These are phyloP conservation scores for Eimeria tenella DNA, from an alignment of 169 alveolate species.

Conservation along the genomic window DNA sequence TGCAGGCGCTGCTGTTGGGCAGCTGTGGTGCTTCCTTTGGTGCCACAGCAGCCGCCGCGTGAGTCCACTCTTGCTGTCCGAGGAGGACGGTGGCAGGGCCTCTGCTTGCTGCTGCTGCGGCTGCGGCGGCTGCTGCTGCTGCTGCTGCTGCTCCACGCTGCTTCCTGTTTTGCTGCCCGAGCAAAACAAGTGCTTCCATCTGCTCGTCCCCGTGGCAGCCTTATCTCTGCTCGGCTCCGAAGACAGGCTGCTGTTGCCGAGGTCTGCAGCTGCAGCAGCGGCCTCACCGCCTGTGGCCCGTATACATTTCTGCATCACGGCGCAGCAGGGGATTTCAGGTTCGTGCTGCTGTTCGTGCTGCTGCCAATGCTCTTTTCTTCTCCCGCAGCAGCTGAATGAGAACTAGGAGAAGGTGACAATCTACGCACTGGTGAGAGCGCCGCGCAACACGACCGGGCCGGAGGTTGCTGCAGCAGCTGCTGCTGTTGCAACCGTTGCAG, in stretches of 20 bases:
- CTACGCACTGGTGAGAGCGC: neutral
- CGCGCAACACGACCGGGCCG: neutral
- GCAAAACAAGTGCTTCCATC: neutral
- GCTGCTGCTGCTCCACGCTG: neutral
- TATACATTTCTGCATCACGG: neutral
- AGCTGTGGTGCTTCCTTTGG: neutral
- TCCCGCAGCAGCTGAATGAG: neutral
- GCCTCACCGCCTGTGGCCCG: neutral
- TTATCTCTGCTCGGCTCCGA: neutral
- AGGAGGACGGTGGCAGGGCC: neutral
- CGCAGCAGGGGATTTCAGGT: neutral
- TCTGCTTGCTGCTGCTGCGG: neutral
- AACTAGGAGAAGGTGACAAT: neutral
- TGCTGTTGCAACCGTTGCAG: neutral
- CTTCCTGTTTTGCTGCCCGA: neutral
- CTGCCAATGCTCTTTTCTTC: neutral
- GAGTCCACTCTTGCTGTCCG: neutral
- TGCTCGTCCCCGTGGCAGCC: neutral
- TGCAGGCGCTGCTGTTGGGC: neutral
- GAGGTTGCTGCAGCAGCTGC: neutral
- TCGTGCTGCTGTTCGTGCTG: neutral
- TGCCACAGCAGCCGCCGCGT: neutral
- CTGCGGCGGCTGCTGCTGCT: neutral
- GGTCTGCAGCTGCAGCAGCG: neutral
- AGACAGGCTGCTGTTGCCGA: neutral